Evolutionary conservation across 331 rosid species (phyloP).

Genomic region (Dryas integrifolia): DNA sequence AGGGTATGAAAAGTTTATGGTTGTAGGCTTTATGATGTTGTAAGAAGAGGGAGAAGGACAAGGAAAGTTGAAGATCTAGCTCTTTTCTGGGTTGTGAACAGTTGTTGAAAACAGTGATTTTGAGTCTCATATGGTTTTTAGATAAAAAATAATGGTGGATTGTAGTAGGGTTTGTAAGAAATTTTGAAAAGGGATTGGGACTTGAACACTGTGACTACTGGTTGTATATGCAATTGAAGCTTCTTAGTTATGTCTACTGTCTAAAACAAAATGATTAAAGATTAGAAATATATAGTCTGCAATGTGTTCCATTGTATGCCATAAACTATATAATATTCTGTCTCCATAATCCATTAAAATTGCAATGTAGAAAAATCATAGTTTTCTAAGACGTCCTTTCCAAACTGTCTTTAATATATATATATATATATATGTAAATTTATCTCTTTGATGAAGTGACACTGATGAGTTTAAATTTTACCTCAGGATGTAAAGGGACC

Average conservation of each 20-base stretch:
- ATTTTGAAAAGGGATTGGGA: too few relatives aligned
- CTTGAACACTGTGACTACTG: neutral
- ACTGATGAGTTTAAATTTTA: conserved; percentile 21
- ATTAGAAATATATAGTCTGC: neutral
- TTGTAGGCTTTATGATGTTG: neutral
- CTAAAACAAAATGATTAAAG: neutral
- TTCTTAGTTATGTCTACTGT: neutral
- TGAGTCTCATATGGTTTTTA: too few relatives aligned
- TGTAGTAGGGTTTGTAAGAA: too few relatives aligned
- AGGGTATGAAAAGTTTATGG: neutral
- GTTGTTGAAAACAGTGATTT: too few relatives aligned
- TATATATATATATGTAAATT: neutral
- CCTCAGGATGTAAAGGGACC: conserved; percentile 93
- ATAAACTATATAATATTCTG: neutral
- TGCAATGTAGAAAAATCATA: neutral
- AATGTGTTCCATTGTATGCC: neutral
- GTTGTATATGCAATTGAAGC: neutral
- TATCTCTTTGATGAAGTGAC: conserved; percentile 13
- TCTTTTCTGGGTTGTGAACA: too few relatives aligned
- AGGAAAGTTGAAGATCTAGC: too few relatives aligned
- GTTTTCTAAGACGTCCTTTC: neutral
- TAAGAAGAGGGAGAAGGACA: neutral
- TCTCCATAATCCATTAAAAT: neutral
- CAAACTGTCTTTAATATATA: neutral
- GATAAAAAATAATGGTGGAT: too few relatives aligned